Conservation (phyloP, 2,329 filamentous ascomycete species). For the Trichocomaceae sp. region DNA sequence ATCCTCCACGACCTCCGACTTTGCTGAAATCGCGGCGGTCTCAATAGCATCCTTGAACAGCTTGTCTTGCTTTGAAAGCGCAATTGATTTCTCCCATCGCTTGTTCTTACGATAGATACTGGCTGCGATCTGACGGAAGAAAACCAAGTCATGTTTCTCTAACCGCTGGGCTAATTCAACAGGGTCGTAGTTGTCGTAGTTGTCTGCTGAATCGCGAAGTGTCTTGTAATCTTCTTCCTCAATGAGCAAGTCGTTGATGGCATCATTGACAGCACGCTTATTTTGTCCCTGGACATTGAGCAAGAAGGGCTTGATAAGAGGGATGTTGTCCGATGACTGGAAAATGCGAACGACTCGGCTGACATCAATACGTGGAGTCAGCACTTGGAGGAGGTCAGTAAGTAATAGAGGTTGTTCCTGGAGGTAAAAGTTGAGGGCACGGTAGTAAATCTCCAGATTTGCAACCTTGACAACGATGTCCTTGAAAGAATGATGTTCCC, state of each 20-base stretch:
- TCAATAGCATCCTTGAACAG: constrained; percentile 99
- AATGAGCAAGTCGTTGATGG: constrained; percentile 94
- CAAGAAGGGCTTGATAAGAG: constrained; percentile 97
- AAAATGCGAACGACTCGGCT: constrained; percentile 99
- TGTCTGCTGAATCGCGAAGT: constrained; percentile 91
- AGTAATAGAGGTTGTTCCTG: constrained; percentile 93
- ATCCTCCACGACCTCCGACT: constrained; percentile 89
- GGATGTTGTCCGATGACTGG: constrained; percentile 95
- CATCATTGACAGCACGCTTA: constrained; percentile 96
- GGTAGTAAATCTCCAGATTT: constrained; percentile 98
- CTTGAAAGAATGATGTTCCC: constrained; percentile 99
- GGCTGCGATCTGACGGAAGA: constrained; percentile 97
- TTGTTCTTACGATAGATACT: constrained; percentile 99
- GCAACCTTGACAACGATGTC: constrained; percentile 96
- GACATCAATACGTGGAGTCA: constrained; percentile 92
- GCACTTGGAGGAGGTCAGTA: constrained; percentile 86
- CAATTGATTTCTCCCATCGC: constrained; percentile 98
- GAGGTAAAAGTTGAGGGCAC: constrained; percentile 91
- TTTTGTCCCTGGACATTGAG: constrained; percentile 94
- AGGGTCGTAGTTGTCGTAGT: constrained; percentile 98
- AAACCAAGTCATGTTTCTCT: constrained; percentile 96
- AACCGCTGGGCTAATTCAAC: constrained; percentile 85
- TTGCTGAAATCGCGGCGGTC: constrained; percentile 85
- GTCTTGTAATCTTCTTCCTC: constrained; percentile 99
- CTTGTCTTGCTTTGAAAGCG: constrained; percentile 97